These are phyloP conservation scores for Tylopilus vinaceipallidus DNA, from an alignment of 768 basidiomycete genomes.

Conservation along the genomic window DNA sequence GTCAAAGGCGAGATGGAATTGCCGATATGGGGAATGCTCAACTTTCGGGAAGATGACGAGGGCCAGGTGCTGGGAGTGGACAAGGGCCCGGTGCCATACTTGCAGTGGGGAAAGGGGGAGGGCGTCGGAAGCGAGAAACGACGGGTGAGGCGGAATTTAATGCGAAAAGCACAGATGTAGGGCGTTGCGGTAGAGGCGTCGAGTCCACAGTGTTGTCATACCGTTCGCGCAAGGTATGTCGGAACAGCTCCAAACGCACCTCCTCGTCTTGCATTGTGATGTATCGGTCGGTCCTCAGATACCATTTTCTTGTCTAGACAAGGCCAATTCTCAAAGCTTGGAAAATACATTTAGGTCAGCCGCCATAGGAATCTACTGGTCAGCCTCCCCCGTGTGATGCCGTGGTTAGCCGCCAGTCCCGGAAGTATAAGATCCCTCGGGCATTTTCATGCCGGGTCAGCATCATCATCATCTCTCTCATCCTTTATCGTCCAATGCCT, in stretches of 20 bases:
- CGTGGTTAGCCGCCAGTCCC: background rate
- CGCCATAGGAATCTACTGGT: background rate
- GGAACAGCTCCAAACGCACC: too few species aligned
- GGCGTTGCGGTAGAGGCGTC: too few species aligned
- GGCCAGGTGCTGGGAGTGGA: slow-evolving; percentile 48
- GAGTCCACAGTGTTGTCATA: too few species aligned
- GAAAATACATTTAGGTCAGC: too few species aligned
- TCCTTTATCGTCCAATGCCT: background rate
- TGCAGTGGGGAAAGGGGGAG: slow-evolving; percentile 72
- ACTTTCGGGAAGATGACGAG: slow-evolving; percentile 47
- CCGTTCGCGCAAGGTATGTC: too few species aligned
- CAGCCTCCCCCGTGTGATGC: background rate
- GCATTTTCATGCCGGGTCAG: background rate
- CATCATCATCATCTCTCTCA: background rate
- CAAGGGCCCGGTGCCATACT: slow-evolving; percentile 64
- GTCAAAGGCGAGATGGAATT: slow-evolving; percentile 89
- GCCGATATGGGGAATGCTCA: slow-evolving; percentile 85
- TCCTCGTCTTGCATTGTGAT: too few species aligned
- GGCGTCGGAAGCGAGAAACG: slow-evolving; percentile 72
- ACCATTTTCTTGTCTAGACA: too few species aligned
- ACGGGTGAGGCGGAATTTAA: slow-evolving; percentile 80
- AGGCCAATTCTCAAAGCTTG: too few species aligned
- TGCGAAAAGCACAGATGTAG: slow-evolving; percentile 75
- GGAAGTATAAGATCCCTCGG: background rate
- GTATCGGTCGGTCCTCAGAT: too few species aligned